Evolutionary conservation across 257 asterid genomes (phyloP), one percentile per base, ranked within the genome.

Genomic region (Solanum habrochaites): DNA sequence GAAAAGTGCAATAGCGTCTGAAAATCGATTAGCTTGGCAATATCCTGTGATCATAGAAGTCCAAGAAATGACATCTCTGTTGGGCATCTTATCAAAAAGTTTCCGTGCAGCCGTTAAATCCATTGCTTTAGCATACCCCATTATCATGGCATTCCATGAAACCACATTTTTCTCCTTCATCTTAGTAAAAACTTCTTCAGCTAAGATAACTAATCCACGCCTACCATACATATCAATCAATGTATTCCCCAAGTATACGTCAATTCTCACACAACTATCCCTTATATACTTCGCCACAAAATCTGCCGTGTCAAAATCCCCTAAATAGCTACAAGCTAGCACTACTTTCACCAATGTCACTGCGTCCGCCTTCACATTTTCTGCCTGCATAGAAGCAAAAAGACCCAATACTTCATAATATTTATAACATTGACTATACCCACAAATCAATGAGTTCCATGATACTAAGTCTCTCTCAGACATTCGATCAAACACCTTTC

Each of bases 361-460:
- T 25, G 90, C 86, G 43, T 91, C 91, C 39, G 89, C 91, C 86
- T 52, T 83, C 27, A 91, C 89, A 70, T 88, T 91, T 29, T 23
- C 89, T 20, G 40, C 32, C 60, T 23, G 69, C 87, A 90, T 90
- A 47, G 73, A 66, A 32, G 80, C 69, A 64, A 87, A 87, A 87
- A 88, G 74, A 64, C 40, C 42, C 86, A 90, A 83, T 66, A 91
- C 88, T 66, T 90, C 90, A 86, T 52, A 43, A 81, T 39, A 87
- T 74, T 66, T 84, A 77, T 87, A 71, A 60, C 89, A 47, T 25
- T 86, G 89, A 82, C 89, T 70, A 86, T 91, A 91, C 75, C 93
- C 93, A 49, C 93, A 91, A 62, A 91, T 88, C 87, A 91, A 86
- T 4, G 92, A 91, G 83, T 89, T 91, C 93, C 93, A 91, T 47